phyloP scores from a whole-genome alignment of 2,329 filamentous ascomycete genomes.

The Teratosphaeria pseudoeucalypti region DNA sequence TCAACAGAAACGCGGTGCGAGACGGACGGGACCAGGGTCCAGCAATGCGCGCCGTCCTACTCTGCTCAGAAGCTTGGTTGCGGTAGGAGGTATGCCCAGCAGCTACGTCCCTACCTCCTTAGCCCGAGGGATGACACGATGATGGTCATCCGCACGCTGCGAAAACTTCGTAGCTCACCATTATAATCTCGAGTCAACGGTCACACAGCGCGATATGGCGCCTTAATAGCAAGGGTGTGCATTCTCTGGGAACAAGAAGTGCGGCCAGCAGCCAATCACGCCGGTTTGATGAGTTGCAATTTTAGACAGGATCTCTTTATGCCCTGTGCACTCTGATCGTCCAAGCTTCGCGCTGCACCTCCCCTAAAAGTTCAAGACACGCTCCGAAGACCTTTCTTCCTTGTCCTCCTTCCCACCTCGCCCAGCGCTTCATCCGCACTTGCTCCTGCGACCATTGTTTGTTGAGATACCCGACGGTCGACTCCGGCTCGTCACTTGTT shows the following conservation, averaged over 20 bases:
- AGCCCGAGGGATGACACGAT: too few relatives aligned
- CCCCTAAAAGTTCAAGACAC: background rate
- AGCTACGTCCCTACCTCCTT: background rate
- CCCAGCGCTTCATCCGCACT: background rate
- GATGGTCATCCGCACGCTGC: background rate
- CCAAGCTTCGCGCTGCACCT: background rate
- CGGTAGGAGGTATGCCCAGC: background rate
- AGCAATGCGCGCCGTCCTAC: background rate
- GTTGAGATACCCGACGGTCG: constrained; percentile 3
- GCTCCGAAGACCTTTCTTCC: background rate
- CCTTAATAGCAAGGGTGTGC: background rate
- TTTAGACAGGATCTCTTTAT: background rate
- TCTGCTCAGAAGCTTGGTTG: background rate
- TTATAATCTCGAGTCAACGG: background rate
- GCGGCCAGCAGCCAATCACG: background rate
- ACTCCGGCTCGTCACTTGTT: background rate
- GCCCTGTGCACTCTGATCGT: background rate
- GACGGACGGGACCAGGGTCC: background rate
- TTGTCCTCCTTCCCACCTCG: background rate
- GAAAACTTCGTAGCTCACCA: background rate
- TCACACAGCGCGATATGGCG: background rate
- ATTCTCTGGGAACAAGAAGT: background rate
- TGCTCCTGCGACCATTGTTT: background rate
- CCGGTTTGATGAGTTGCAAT: background rate
- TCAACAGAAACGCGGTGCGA: background rate